phyloP scores from a whole-genome alignment of 106 monocot genomes.

The Chionographis japonica region DNA sequence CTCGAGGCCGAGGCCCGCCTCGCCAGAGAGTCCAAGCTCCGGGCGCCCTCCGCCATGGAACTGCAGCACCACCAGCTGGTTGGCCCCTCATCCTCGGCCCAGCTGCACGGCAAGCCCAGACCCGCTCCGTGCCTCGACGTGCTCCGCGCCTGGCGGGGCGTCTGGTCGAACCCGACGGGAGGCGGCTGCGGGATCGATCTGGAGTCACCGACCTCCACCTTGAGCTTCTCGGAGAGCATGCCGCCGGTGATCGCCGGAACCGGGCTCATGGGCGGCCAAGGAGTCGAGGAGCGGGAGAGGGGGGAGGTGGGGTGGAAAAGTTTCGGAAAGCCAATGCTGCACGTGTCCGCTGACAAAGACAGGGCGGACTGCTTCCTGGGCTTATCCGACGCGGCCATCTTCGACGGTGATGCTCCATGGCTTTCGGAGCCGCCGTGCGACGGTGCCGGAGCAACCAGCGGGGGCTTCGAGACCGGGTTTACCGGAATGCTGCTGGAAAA shows the following conservation, averaged over 20 bases:
- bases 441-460: constrained; percentile 1
- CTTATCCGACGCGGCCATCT: not conserved
- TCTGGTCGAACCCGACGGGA: too few species aligned
- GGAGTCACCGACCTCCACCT: constrained; percentile 44
- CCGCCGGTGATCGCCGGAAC: not conserved
- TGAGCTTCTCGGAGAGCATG: constrained; percentile 19
- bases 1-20: constrained; percentile 81
- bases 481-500: constrained; percentile 53
- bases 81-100: not conserved
- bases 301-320: constrained; percentile 41
- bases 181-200: constrained; percentile 23
- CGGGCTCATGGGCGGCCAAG: not conserved
- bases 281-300: not conserved
- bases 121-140: constrained; percentile 12
- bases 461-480: constrained; percentile 24
- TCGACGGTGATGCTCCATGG: constrained; percentile 16
- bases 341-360: constrained; percentile 4
- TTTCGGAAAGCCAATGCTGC: constrained; percentile 19
- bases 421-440: constrained; percentile 7
- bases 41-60: not conserved
- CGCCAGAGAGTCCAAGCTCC: constrained; percentile 36
- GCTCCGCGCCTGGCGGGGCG: constrained; percentile 17
- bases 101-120: not conserved
- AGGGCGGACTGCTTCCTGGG: constrained; percentile 11
- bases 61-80: not conserved